Percentiles rank a stretch among this genome's conserved stretches.
phyloP scores from a whole-genome alignment of 345 rosid genomes.

The thale cress (Arabidopsis thaliana) region TAIR10.1 NC_003075.7:13058001-13058500 shows the following conservation, averaged over 20 bases:
- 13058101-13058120: constrained; percentile 53
- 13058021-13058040: constrained; percentile 58
- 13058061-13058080: constrained; percentile 44
- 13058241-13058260: constrained; percentile 54
- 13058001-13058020: constrained; percentile 50
- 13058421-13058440: constrained; percentile 40
- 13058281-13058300: constrained; percentile 49
- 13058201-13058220: constrained; percentile 47
- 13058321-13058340: constrained; percentile 30
- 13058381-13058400: constrained; percentile 64
- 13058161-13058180: constrained; percentile 79
- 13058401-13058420: constrained; percentile 47
- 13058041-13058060: constrained; percentile 56
- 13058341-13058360: constrained; percentile 43
- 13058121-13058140: constrained; percentile 55
- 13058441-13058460: constrained; percentile 43
- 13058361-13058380: constrained; percentile 59
- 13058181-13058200: constrained; percentile 60
- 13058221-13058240: constrained; percentile 6
- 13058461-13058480: constrained; percentile 44
- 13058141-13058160: constrained; percentile 69
- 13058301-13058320: constrained; percentile 31
- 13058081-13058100: constrained; percentile 18
- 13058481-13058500: constrained; percentile 7
- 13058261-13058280: constrained; percentile 62